These are phyloP conservation scores for Cutaneotrichosporon mucoides DNA, from an alignment of 1,284 basidiomycete genomes.

Conservation along the genomic window DNA sequence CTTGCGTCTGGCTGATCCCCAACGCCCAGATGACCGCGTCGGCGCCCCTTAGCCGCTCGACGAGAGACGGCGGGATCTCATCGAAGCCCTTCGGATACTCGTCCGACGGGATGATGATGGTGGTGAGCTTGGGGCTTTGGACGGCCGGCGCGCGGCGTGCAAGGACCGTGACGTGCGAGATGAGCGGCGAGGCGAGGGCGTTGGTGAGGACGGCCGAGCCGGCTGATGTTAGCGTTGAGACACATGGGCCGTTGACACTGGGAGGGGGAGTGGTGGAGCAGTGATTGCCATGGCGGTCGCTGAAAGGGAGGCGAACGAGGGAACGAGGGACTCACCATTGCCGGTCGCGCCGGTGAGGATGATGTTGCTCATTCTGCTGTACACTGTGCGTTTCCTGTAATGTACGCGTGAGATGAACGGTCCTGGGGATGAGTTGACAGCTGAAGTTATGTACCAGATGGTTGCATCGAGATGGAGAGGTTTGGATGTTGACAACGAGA, in stretches of 20 bases:
- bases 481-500: too few relatives aligned
- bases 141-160: slow-evolving; percentile 24
- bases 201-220: slow-evolving; percentile 26
- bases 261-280: too few relatives aligned
- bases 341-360: slow-evolving; percentile 36
- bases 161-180: slow-evolving; percentile 26
- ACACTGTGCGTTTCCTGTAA: too few relatives aligned
- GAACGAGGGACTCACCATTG: slow-evolving; percentile 30
- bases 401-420: too few relatives aligned
- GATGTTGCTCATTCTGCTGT: slow-evolving; percentile 22
- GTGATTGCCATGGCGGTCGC: too few relatives aligned
- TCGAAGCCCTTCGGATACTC: slow-evolving; percentile 28
- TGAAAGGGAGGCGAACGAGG: too few relatives aligned
- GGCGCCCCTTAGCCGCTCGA: slow-evolving; percentile 16
- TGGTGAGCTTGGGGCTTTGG: slow-evolving; percentile 18
- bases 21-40: slow-evolving; percentile 29
- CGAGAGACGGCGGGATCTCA: slow-evolving; percentile 14
- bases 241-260: too few relatives aligned
- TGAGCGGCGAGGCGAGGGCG: slow-evolving; percentile 25
- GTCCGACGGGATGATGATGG: slow-evolving; percentile 24
- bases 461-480: too few relatives aligned
- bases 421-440: too few relatives aligned
- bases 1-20: slow-evolving; percentile 20
- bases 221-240: slow-evolving; percentile 15
- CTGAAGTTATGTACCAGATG: too few relatives aligned